phyloP scores from a whole-genome alignment of 257 asterid species.

The Solanum microdontum region DNA sequence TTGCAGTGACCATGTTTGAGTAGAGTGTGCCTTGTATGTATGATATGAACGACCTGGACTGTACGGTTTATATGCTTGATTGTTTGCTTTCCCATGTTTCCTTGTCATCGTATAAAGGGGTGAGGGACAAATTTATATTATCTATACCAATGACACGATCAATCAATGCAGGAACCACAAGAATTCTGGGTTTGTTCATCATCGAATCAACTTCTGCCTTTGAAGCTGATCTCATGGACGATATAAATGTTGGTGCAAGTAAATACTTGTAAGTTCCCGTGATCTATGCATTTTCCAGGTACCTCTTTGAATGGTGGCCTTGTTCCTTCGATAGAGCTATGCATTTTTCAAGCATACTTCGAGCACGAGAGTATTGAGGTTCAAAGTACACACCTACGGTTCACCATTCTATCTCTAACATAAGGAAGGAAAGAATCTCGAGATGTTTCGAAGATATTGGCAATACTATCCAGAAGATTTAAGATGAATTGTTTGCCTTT shows the following conservation, averaged over 20 bases:
- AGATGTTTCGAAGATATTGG: not conserved
- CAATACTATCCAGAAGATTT: not conserved
- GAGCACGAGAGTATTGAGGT: not conserved
- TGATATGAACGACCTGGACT: not conserved
- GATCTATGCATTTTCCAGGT: not conserved
- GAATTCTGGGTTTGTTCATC: not conserved
- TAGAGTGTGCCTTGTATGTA: not conserved
- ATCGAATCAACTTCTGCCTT: not conserved
- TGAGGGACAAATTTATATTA: not conserved
- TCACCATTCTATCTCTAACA: not conserved
- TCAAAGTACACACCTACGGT: not conserved
- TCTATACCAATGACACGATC: not conserved
- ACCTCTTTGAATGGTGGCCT: not conserved
- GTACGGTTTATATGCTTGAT: not conserved
- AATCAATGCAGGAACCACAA: not conserved
- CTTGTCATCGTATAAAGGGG: not conserved
- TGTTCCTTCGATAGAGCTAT: not conserved
- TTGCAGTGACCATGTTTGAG: not conserved
- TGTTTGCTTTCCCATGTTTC: not conserved
- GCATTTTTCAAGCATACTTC: not conserved
- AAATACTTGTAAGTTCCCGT: not conserved
- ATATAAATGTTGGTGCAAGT: not conserved
- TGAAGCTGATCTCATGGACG: not conserved
- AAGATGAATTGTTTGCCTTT: not conserved
- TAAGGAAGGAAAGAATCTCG: not conserved